Conservation (phyloP, 2,329 filamentous ascomycete species). For the Dissoconium aciculare region DNA sequence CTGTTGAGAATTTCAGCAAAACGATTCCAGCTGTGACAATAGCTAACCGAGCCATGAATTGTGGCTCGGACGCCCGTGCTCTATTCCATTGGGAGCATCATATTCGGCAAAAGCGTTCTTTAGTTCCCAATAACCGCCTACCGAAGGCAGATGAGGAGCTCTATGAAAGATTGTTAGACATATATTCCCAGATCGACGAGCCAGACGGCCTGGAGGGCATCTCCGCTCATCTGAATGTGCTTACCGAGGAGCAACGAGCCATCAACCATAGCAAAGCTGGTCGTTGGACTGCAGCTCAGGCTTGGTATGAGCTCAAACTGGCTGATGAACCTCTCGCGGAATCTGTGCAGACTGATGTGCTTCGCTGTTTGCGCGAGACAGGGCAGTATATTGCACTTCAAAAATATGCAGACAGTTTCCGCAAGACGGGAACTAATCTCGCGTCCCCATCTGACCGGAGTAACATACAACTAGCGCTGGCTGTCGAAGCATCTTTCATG, state of each 20-base stretch:
- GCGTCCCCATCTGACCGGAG: constrained; percentile 4
- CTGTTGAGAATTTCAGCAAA: constrained; percentile 59
- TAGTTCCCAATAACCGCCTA: constrained; percentile 27
- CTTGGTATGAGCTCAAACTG: constrained; percentile 89
- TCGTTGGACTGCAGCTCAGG: constrained; percentile 85
- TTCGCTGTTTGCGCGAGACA: constrained; percentile 85
- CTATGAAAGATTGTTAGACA: constrained; percentile 59
- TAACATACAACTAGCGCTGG: constrained; percentile 48
- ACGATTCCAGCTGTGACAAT: constrained; percentile 56
- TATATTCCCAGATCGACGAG: constrained; percentile 95
- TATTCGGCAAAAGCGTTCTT: constrained; percentile 42
- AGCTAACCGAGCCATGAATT: constrained; percentile 77
- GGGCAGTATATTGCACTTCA: constrained; percentile 64
- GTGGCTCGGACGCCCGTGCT: constrained; percentile 80
- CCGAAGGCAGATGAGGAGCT: constrained; percentile 35
- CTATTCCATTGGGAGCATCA: constrained; percentile 92
- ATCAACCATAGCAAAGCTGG: constrained; percentile 86
- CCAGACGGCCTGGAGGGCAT: constrained; percentile 94
- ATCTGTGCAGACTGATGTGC: constrained; percentile 65
- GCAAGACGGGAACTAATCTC: constrained; percentile 32
- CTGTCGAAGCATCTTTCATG: constrained; percentile 83
- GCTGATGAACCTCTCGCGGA: constrained; percentile 61
- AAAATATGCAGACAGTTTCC: constrained; percentile 72
- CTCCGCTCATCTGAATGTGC: constrained; percentile 65
- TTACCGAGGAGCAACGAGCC: constrained; percentile 89